These are phyloP conservation scores for Trichophaea hybrida DNA, from an alignment of 2,329 filamentous ascomycete species.

Conservation along the genomic window DNA sequence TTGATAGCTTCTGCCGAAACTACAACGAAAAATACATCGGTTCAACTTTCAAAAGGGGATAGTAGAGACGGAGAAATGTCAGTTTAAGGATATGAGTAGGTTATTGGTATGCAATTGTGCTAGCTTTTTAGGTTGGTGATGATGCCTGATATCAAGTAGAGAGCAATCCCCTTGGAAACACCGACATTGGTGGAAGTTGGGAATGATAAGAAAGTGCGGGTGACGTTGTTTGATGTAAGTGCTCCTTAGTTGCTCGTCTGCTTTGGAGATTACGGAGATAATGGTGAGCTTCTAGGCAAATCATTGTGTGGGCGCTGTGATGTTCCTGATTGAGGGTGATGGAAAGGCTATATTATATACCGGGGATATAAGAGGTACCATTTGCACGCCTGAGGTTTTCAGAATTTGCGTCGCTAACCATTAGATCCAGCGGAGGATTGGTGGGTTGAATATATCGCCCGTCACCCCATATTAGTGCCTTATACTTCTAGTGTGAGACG, in stretches of 20 bases:
- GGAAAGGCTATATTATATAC: constrained; percentile 69
- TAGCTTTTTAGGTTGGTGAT: constrained; percentile 6
- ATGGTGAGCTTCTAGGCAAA: constrained; percentile 43
- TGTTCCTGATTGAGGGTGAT: constrained; percentile 74
- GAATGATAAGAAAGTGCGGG: constrained; percentile 53
- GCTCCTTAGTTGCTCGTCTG: not conserved
- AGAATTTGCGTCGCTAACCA: not conserved
- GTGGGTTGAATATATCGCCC: constrained; percentile 61
- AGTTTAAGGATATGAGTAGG: constrained; percentile 60
- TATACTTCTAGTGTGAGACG: constrained; percentile 52
- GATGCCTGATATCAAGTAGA: constrained; percentile 35
- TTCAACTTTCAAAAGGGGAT: constrained; percentile 69
- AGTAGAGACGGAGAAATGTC: constrained; percentile 56
- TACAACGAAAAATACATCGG: constrained; percentile 65
- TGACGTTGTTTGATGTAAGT: constrained; percentile 63
- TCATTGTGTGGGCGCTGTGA: constrained; percentile 77
- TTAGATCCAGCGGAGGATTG: constrained; percentile 50
- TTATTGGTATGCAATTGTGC: constrained; percentile 40
- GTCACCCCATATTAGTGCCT: constrained; percentile 59
- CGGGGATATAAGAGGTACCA: constrained; percentile 58
- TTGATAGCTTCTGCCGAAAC: constrained; percentile 50
- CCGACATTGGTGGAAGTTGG: constrained; percentile 61
- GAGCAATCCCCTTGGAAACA: constrained; percentile 67
- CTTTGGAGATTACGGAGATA: not conserved
- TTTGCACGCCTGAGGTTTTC: not conserved